Evolutionary conservation across 108 stramenopile genomes (phyloP).

Genomic region (Conticribra guillardii): DNA sequence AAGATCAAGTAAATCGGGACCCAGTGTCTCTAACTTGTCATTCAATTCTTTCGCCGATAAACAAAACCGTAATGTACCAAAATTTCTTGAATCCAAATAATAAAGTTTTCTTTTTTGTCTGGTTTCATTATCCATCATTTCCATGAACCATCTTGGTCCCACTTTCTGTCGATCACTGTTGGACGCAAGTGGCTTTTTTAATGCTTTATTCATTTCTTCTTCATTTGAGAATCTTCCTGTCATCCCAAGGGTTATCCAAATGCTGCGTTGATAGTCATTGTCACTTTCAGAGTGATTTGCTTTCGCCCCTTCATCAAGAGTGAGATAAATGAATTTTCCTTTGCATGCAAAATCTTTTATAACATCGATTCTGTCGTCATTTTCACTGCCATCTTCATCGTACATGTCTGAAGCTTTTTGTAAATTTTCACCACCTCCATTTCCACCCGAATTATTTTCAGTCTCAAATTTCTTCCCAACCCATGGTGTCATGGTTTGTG

Average conservation of each 20-base stretch:
- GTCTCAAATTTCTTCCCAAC: background rate
- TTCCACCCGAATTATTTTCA: background rate
- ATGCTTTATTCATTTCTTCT: constrained; percentile 10
- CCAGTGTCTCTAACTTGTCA: constrained; percentile 70
- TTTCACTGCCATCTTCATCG: constrained; percentile 9
- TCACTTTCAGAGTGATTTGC: constrained; percentile 1
- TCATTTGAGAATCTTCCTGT: constrained; percentile 73
- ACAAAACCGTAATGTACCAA: constrained; percentile 80
- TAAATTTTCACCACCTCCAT: background rate
- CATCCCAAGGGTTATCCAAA: constrained; percentile 91
- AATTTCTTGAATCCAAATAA: constrained; percentile 79
- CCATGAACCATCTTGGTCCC: constrained; percentile 70
- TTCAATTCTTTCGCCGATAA: constrained; percentile 63
- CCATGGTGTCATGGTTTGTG: constrained; percentile 70
- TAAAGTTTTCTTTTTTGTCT: constrained; percentile 38
- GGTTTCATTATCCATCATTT: constrained; percentile 46
- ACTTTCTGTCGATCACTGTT: constrained; percentile 34
- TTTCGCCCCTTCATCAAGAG: constrained; percentile 59
- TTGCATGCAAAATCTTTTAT: constrained; percentile 75
- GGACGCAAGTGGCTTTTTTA: constrained; percentile 23
- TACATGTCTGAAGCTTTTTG: background rate
- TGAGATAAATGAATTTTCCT: constrained; percentile 87
- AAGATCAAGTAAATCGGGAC: constrained; percentile 72
- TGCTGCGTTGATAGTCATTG: constrained; percentile 72
- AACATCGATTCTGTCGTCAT: constrained; percentile 46